These are phyloP conservation scores for Athelia sp. DNA, from an alignment of 1,284 basidiomycete genomes.

Conservation along the genomic window DNA sequence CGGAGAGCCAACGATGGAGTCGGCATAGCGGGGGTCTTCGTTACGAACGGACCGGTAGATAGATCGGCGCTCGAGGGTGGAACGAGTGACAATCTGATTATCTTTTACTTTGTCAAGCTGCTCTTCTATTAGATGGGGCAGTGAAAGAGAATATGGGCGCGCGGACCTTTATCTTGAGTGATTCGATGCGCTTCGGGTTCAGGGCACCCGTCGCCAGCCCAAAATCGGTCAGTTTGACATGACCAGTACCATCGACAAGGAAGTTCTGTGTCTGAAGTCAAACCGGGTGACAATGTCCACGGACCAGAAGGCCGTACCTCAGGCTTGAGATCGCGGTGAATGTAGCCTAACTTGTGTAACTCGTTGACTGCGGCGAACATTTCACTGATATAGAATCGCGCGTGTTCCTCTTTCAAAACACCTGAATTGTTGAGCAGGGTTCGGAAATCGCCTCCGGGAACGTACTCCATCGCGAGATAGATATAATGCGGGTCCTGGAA, in stretches of 20 bases:
- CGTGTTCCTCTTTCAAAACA: conserved; percentile 93
- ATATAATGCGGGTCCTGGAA: conserved; percentile 90
- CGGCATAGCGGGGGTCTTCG: conserved; percentile 91
- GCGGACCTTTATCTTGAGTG: conserved; percentile 83
- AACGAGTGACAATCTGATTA: conserved; percentile 85
- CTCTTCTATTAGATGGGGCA: conserved; percentile 1
- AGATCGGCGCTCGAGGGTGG: conserved; percentile 92
- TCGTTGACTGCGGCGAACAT: conserved; percentile 93
- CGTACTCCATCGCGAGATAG: conserved; percentile 98
- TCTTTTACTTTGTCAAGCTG: conserved; percentile 97
- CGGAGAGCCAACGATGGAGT: conserved; percentile 97
- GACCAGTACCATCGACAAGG: conserved; percentile 91
- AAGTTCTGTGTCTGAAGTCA: conserved; percentile 71
- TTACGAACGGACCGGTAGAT: conserved; percentile 92
- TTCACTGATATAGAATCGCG: conserved; percentile 91
- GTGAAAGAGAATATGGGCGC: background rate
- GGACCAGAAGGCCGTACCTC: conserved; percentile 53
- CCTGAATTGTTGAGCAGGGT: conserved; percentile 95
- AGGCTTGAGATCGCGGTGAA: conserved; percentile 96
- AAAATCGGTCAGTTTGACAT: conserved; percentile 99
- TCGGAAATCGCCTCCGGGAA: conserved; percentile 93
- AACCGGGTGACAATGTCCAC: background rate
- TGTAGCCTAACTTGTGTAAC: conserved; percentile 92
- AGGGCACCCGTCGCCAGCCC: conserved; percentile 95
- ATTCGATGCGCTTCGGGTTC: conserved; percentile 94